Conservation (phyloP, 345 rosid species). For the Cochlearia excelsa region DNA sequence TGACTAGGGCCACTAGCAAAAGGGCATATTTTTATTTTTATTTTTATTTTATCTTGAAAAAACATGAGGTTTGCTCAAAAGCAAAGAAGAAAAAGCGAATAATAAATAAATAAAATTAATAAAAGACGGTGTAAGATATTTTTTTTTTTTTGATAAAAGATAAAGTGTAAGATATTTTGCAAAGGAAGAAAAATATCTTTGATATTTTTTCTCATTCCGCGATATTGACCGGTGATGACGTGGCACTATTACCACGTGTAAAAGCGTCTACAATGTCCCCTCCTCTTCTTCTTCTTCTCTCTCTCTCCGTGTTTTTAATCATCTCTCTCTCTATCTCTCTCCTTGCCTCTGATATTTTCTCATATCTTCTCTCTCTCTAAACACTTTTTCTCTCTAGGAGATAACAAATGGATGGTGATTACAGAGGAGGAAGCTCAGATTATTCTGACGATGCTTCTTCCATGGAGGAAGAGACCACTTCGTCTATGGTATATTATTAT, state of each 20-base stretch:
- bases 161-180: background rate
- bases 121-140: constrained; percentile 31
- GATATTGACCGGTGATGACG: constrained; percentile 39
- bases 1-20: too few relatives aligned
- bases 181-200: constrained; percentile 19
- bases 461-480: constrained; percentile 30
- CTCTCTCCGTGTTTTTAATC: background rate
- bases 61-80: too few relatives aligned
- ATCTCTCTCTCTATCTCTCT: background rate
- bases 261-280: constrained; percentile 59
- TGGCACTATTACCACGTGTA: constrained; percentile 63
- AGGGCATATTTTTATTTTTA: too few relatives aligned
- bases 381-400: constrained; percentile 4
- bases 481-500: constrained; percentile 31
- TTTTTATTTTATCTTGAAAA: too few relatives aligned
- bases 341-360: background rate
- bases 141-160: background rate
- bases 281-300: constrained; percentile 20
- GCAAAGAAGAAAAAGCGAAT: background rate
- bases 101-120: background rate
- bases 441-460: constrained; percentile 29
- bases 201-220: constrained; percentile 25
- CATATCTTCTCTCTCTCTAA: background rate
- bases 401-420: constrained; percentile 32
- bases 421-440: constrained; percentile 35